phyloP scores from a whole-genome alignment of 768 basidiomycete species.

The Lyophyllum shimeji region DNA sequence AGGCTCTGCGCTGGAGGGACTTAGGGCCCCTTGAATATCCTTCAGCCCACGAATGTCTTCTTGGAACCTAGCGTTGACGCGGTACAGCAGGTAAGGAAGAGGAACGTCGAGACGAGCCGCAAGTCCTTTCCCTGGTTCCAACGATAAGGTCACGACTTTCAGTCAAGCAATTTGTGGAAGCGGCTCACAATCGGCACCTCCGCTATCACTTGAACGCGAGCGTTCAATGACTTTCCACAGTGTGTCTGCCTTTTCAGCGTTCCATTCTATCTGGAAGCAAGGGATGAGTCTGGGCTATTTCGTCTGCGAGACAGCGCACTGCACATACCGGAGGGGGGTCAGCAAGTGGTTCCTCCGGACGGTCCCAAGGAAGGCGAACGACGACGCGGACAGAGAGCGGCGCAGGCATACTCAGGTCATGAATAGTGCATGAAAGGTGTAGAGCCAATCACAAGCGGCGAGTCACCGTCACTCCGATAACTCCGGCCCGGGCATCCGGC shows the following conservation, averaged over 20 bases:
- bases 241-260: constrained; percentile 76
- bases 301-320: background rate
- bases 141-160: constrained; percentile 4
- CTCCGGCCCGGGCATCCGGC: constrained; percentile 4
- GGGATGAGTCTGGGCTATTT: constrained; percentile 10
- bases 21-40: constrained; percentile 64
- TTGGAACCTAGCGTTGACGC: constrained; percentile 82
- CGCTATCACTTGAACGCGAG: constrained; percentile 69
- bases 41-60: constrained; percentile 81
- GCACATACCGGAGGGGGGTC: constrained; percentile 70
- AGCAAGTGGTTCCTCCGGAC: constrained; percentile 65
- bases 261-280: constrained; percentile 76
- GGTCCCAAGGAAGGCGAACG: constrained; percentile 75
- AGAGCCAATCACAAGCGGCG: background rate
- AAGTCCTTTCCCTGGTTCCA: constrained; percentile 72
- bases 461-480: background rate
- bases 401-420: constrained; percentile 33
- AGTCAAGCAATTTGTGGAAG: background rate
- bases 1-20: constrained; percentile 41
- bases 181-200: constrained; percentile 75
- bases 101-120: constrained; percentile 80
- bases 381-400: constrained; percentile 61
- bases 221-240: constrained; percentile 87
- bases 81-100: constrained; percentile 80
- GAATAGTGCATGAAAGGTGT: too few relatives aligned